Percentiles rank a stretch among this genome's conserved stretches.
Evolutionary conservation across 108 stramenopile species (phyloP).

Genomic region (Discostella stelligeroides): DNA sequence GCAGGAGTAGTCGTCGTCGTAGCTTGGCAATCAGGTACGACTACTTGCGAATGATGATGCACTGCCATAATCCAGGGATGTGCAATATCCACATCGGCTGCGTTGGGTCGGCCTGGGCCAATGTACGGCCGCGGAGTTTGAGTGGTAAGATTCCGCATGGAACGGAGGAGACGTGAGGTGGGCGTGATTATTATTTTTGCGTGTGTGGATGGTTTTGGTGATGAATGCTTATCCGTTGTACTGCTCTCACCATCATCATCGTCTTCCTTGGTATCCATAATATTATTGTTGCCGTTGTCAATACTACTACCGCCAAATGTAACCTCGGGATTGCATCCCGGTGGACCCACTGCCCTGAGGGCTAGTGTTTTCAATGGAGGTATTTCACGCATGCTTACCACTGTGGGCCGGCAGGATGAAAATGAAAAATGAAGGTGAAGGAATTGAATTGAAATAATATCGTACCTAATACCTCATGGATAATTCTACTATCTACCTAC

Average conservation of each 20-base stretch:
- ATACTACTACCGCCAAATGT: conserved; percentile 54
- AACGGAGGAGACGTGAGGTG: no score
- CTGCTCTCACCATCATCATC: not conserved
- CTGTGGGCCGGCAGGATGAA: no score
- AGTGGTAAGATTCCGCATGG: not conserved
- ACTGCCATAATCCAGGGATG: conserved; percentile 67
- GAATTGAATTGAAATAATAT: no score
- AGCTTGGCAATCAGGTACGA: not conserved
- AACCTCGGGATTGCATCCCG: conserved; percentile 63
- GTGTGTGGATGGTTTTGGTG: not conserved
- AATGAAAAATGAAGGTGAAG: no score
- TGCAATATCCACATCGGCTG: conserved; percentile 79
- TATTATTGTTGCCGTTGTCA: conserved; percentile 10
- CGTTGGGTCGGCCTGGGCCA: conserved; percentile 63
- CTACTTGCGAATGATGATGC: conserved; percentile 11
- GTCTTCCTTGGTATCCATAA: conserved; percentile 6
- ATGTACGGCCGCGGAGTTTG: conserved; percentile 26
- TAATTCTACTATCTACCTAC: no score
- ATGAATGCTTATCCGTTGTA: no score
- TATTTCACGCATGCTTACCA: conserved; percentile 66
- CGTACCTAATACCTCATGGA: no score
- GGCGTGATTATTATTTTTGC: not conserved
- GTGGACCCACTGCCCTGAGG: conserved; percentile 65
- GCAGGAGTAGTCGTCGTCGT: not conserved
- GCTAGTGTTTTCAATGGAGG: conserved; percentile 62